Evolutionary conservation across 768 basidiomycete species (phyloP).

Genomic region (Mycena kentingensis): DNA sequence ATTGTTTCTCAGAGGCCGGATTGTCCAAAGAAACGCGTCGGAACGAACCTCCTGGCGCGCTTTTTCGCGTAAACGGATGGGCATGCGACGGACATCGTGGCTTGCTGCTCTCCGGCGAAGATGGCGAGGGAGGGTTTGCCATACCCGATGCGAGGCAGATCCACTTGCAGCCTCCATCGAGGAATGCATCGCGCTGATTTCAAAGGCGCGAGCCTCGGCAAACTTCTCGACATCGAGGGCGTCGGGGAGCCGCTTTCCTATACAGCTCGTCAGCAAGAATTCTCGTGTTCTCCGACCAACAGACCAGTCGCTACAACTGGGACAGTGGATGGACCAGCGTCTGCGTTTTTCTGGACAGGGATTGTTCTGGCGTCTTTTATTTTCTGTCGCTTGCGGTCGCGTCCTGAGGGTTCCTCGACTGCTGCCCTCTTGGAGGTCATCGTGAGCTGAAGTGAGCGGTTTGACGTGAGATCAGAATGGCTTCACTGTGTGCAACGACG

Average conservation of each 20-base stretch:
- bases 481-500: slow-evolving; percentile 29
- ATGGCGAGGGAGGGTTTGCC: slow-evolving; percentile 92
- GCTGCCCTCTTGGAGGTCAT: slow-evolving; percentile 45
- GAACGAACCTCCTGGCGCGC: slow-evolving; percentile 75
- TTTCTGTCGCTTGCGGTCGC: slow-evolving; percentile 73
- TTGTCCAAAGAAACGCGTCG: not conserved
- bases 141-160: slow-evolving; percentile 76
- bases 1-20: not conserved
- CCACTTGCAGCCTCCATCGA: slow-evolving; percentile 83
- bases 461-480: slow-evolving; percentile 32
- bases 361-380: slow-evolving; percentile 66
- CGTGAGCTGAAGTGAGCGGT: not conserved
- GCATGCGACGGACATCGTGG: slow-evolving; percentile 91
- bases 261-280: too few relatives aligned
- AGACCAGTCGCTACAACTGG: slow-evolving; percentile 44
- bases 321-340: slow-evolving; percentile 44
- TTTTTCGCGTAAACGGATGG: slow-evolving; percentile 76
- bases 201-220: slow-evolving; percentile 84
- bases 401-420: slow-evolving; percentile 36
- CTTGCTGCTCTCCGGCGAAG: slow-evolving; percentile 91
- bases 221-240: slow-evolving; percentile 88
- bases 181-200: slow-evolving; percentile 87
- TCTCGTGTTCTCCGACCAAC: not conserved
- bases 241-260: slow-evolving; percentile 56
- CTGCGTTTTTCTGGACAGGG: slow-evolving; percentile 53